Evolutionary conservation across 352 stramenopile genomes (phyloP).

Genomic region (Globisporangium rhizosaccharum): DNA sequence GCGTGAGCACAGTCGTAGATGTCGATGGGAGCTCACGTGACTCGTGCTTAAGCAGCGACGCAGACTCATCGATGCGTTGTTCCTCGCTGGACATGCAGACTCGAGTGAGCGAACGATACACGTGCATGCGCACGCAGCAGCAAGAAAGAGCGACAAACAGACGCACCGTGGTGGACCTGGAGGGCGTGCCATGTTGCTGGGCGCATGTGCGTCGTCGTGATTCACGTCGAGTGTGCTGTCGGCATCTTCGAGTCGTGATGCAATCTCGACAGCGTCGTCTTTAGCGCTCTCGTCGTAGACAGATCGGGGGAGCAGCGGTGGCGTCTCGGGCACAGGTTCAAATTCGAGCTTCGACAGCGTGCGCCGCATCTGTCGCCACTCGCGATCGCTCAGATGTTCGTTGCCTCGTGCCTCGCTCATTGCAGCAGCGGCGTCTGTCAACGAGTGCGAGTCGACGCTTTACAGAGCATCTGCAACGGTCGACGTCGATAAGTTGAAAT

Average conservation of each 20-base stretch:
- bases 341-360: constrained; percentile 52
- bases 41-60: not conserved
- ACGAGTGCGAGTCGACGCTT: not conserved
- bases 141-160: too few species aligned
- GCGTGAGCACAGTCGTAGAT: not conserved
- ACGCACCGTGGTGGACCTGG: too few species aligned
- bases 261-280: constrained; percentile 3
- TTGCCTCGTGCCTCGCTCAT: constrained; percentile 31
- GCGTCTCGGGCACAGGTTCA: constrained; percentile 58
- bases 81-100: not conserved
- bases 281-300: constrained; percentile 19
- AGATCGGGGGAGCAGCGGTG: constrained; percentile 30
- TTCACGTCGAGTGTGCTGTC: not conserved
- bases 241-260: not conserved
- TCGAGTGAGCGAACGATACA: not conserved
- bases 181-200: too few species aligned
- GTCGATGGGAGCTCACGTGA: not conserved
- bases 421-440: not conserved
- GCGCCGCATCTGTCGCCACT: constrained; percentile 57
- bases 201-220: not conserved
- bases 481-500: too few species aligned
- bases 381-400: constrained; percentile 33
- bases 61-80: not conserved
- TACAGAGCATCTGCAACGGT: too few species aligned
- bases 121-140: not conserved